These are phyloP conservation scores for Lichtheimia hyalospora DNA, from an alignment of 371 early-diverging fungal species.

Conservation along the genomic window DNA sequence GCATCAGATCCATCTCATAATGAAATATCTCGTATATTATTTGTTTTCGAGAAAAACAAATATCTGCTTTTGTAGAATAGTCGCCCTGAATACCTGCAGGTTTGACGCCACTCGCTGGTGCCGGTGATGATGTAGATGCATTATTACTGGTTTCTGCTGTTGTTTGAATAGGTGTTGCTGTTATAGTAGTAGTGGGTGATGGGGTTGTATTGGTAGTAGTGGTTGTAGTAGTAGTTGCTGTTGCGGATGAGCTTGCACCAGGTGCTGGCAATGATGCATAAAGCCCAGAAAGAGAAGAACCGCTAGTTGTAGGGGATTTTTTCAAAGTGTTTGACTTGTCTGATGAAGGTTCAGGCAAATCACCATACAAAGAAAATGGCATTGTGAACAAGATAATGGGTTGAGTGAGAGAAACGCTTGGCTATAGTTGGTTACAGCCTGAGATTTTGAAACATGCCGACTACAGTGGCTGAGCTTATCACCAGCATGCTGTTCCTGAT, in stretches of 20 bases:
- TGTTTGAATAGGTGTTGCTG: background rate
- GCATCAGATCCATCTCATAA: background rate
- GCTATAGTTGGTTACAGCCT: too few relatives aligned
- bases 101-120: slow-evolving; percentile 7
- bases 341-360: slow-evolving; percentile 25
- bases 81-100: slow-evolving; percentile 16
- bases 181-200: slow-evolving; percentile 2
- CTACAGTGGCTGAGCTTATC: too few relatives aligned
- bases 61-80: background rate
- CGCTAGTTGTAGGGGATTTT: background rate
- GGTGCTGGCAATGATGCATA: slow-evolving; percentile 21
- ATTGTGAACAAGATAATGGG: background rate
- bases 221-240: background rate
- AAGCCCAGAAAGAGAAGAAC: slow-evolving; percentile 12
- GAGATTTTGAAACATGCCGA: too few relatives aligned
- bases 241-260: slow-evolving; percentile 3
- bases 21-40: background rate
- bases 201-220: slow-evolving; percentile 2
- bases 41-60: background rate
- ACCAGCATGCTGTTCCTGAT: too few relatives aligned
- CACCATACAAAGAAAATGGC: slow-evolving; percentile 23
- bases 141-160: background rate
- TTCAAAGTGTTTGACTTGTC: slow-evolving; percentile 11
- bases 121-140: slow-evolving; percentile 7
- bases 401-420: too few relatives aligned